Conservation (phyloP, 1,284 basidiomycete species). For the Moesziomyces antarcticus region DNA sequence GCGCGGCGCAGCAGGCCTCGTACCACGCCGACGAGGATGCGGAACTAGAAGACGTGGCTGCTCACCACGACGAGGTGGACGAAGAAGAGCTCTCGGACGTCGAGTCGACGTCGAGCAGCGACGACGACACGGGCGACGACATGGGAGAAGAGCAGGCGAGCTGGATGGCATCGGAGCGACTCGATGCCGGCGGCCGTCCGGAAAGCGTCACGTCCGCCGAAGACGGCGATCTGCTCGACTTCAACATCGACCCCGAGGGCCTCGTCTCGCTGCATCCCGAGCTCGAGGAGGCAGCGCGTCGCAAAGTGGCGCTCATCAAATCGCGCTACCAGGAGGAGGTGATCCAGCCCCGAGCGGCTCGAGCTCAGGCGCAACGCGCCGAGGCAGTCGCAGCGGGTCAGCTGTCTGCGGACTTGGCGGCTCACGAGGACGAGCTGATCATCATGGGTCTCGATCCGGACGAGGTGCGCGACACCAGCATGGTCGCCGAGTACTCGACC, state of each 20-base stretch:
- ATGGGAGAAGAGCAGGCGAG: constrained; percentile 17
- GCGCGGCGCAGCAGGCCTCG: constrained; percentile 3
- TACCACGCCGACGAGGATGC: constrained; percentile 15
- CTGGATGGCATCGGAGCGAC: constrained; percentile 43
- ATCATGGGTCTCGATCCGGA: constrained; percentile 65
- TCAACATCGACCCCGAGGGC: constrained; percentile 63
- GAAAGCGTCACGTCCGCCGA: constrained; percentile 53
- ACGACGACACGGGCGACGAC: constrained; percentile 36
- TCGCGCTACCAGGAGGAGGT: constrained; percentile 57
- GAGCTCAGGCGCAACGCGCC: constrained; percentile 52
- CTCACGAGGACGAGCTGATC: constrained; percentile 63
- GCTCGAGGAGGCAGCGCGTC: constrained; percentile 59
- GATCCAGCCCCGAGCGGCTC: constrained; percentile 49
- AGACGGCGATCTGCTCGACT: constrained; percentile 47
- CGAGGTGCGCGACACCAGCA: constrained; percentile 89
- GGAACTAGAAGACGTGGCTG: constrained; percentile 25
- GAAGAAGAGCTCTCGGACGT: constrained; percentile 46
- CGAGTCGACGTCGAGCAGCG: constrained; percentile 41
- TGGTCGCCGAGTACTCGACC: constrained; percentile 97
- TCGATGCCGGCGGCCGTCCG: constrained; percentile 27
- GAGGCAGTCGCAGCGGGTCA: constrained; percentile 55
- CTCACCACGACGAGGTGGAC: constrained; percentile 17
- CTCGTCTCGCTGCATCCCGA: constrained; percentile 62
- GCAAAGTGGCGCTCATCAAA: constrained; percentile 56
- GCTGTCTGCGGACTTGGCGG: constrained; percentile 55